Percentiles rank a stretch among this genome's conserved stretches.
Evolutionary conservation across 225 moss, liverwort and hornwort species (phyloP).

Genomic region (Pleurozium schreberi): DNA sequence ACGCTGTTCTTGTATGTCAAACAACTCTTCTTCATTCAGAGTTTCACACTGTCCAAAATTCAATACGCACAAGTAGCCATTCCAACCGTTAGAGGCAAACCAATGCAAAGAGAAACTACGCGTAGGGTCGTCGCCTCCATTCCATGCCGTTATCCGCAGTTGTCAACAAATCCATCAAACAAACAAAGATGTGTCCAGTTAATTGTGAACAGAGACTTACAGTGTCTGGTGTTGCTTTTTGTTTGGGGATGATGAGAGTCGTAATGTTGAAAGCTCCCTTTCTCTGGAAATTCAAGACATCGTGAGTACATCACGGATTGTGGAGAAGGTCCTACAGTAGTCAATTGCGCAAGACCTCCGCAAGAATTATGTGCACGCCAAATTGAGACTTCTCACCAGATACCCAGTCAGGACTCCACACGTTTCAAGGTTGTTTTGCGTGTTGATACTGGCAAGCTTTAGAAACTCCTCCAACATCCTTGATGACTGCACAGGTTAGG

Average conservation of each 20-base stretch:
- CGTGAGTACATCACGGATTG: not conserved
- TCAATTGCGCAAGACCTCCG: not conserved
- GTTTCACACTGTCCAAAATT: slow-evolving; percentile 73
- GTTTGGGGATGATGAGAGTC: slow-evolving; percentile 89
- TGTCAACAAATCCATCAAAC: not conserved
- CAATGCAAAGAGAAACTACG: not conserved
- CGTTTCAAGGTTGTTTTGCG: slow-evolving; percentile 81
- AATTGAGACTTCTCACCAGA: slow-evolving; percentile 35
- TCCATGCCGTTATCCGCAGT: not conserved
- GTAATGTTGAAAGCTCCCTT: slow-evolving; percentile 72
- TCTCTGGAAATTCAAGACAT: slow-evolving; percentile 33
- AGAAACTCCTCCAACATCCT: slow-evolving; percentile 95
- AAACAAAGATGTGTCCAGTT: not conserved
- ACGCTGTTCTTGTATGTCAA: slow-evolving; percentile 77
- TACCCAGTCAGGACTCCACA: slow-evolving; percentile 91
- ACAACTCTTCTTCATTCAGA: slow-evolving; percentile 91
- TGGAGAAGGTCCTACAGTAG: not conserved
- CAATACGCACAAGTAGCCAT: not conserved
- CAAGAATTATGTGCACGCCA: not conserved
- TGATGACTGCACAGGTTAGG: slow-evolving; percentile 42
- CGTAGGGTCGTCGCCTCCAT: not conserved
- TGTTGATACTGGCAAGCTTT: slow-evolving; percentile 59
- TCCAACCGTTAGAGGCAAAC: not conserved
- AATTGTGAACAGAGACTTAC: slow-evolving; percentile 32
- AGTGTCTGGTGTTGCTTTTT: slow-evolving; percentile 86